phyloP scores from a whole-genome alignment of 2,329 filamentous ascomycete genomes.

The Chrysoporthe deuterocubensis region DNA sequence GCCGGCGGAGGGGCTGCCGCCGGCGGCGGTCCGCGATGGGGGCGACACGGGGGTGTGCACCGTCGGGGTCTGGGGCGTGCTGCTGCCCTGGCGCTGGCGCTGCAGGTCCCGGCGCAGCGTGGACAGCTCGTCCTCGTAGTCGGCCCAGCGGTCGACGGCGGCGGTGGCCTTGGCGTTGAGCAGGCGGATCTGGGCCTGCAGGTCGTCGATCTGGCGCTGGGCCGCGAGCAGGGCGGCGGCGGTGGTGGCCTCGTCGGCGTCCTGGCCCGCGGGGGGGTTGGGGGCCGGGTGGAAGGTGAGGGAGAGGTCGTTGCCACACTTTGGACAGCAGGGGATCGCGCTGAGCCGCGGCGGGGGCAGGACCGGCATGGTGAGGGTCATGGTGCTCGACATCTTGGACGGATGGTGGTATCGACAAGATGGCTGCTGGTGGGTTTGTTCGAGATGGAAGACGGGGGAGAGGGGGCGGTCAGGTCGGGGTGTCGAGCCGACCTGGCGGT shows the following conservation, averaged over 20 bases:
- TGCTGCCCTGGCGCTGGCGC: slow-evolving; percentile 23
- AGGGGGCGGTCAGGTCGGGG: neutral
- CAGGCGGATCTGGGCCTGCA: slow-evolving; percentile 71
- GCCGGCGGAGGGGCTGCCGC: slow-evolving; percentile 30
- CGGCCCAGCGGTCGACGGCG: slow-evolving; percentile 68
- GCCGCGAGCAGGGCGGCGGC: slow-evolving; percentile 54
- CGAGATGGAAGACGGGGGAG: neutral
- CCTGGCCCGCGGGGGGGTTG: slow-evolving; percentile 39
- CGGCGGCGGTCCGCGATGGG: slow-evolving; percentile 6
- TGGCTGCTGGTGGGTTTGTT: neutral
- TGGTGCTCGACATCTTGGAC: slow-evolving; percentile 35
- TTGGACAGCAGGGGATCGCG: slow-evolving; percentile 50
- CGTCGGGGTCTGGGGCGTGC: slow-evolving; percentile 31
- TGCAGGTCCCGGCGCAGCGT: slow-evolving; percentile 52
- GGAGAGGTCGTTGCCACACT: slow-evolving; percentile 51
- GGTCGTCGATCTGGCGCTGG: slow-evolving; percentile 66
- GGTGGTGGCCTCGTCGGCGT: slow-evolving; percentile 38
- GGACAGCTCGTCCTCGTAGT: slow-evolving; percentile 80
- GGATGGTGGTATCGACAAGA: neutral
- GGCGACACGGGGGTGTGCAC: slow-evolving; percentile 19
- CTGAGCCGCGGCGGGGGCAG: slow-evolving; percentile 31
- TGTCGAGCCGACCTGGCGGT: neutral
- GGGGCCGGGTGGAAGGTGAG: slow-evolving; percentile 39
- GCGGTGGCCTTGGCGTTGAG: slow-evolving; percentile 74
- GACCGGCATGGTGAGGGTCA: slow-evolving; percentile 42